Conservation (phyloP, 352 stramenopile species). For the Pythium utonaiense region DNA sequence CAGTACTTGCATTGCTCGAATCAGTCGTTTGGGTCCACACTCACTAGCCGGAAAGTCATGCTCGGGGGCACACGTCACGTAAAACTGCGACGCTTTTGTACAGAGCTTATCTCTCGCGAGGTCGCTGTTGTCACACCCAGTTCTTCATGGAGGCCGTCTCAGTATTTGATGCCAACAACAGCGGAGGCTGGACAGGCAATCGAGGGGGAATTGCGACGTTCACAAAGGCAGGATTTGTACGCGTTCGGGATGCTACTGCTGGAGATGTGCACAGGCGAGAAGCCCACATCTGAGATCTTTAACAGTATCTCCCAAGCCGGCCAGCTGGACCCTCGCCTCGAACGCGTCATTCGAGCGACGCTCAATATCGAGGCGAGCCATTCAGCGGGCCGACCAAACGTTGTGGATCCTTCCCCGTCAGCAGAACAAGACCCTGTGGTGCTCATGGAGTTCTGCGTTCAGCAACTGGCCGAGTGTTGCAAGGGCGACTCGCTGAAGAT, state of each 20-base stretch:
- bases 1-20: constrained; percentile 38
- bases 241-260: constrained; percentile 66
- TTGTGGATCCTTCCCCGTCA: background rate
- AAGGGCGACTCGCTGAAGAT: background rate
- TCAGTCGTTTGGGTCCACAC: constrained; percentile 35
- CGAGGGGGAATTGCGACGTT: background rate
- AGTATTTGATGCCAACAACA: constrained; percentile 25
- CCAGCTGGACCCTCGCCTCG: constrained; percentile 48
- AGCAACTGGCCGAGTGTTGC: constrained; percentile 2
- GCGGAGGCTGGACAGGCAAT: too few species aligned
- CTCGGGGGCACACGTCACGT: constrained; percentile 31
- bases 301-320: constrained; percentile 42
- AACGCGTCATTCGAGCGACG: constrained; percentile 28
- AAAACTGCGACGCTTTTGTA: constrained; percentile 54
- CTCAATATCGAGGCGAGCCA: constrained; percentile 1
- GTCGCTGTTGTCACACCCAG: constrained; percentile 9
- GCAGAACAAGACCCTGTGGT: background rate
- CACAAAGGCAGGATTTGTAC: constrained; percentile 42
- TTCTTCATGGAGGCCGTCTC: constrained; percentile 17
- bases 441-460: constrained; percentile 8
- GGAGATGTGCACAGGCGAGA: constrained; percentile 58
- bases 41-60: constrained; percentile 75
- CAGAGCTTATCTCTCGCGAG: constrained; percentile 33
- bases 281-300: constrained; percentile 51
- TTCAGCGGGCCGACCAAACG: background rate